Conservation (phyloP, 2,329 filamentous ascomycete species). For the Dendrostoma leiphaemia region DNA sequence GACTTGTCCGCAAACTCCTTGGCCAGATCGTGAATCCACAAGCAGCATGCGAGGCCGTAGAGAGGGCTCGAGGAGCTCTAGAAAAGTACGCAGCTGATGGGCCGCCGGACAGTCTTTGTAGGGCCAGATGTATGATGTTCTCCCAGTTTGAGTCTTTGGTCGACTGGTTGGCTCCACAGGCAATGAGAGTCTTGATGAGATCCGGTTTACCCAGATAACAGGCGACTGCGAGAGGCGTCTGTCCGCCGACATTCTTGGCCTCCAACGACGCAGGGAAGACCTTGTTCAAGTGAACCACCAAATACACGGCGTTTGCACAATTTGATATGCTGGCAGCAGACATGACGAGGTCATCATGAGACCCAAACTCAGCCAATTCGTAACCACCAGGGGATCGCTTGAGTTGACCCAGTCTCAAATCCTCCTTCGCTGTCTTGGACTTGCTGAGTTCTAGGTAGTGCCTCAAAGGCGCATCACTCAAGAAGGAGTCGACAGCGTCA, state of each 20-base stretch:
- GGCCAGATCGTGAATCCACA: constrained; percentile 35
- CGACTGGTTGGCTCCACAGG: constrained; percentile 68
- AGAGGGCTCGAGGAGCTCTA: constrained; percentile 56
- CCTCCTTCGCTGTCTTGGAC: constrained; percentile 57
- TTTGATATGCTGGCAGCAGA: constrained; percentile 59
- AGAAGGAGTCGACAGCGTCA: constrained; percentile 73
- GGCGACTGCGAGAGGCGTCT: constrained; percentile 69
- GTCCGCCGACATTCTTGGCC: constrained; percentile 53
- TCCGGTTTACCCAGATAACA: constrained; percentile 53
- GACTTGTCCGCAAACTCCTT: constrained; percentile 27
- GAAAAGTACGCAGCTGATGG: constrained; percentile 41
- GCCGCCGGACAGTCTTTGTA: constrained; percentile 31
- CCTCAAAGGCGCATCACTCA: constrained; percentile 66
- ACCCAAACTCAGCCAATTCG: constrained; percentile 58
- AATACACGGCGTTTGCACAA: constrained; percentile 40
- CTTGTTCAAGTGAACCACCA: constrained; percentile 66
- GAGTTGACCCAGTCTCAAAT: constrained; percentile 62
- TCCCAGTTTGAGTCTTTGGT: constrained; percentile 57
- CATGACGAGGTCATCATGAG: constrained; percentile 61
- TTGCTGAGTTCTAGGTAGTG: constrained; percentile 67
- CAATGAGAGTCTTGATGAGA: constrained; percentile 60
- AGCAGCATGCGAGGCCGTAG: constrained; percentile 57
- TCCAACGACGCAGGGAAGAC: constrained; percentile 62
- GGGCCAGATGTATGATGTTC: constrained; percentile 67
- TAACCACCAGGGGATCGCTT: constrained; percentile 60